Evolutionary conservation across 805 yeast genomes (phyloP).

Genomic region (Peterozyma toletana): DNA sequence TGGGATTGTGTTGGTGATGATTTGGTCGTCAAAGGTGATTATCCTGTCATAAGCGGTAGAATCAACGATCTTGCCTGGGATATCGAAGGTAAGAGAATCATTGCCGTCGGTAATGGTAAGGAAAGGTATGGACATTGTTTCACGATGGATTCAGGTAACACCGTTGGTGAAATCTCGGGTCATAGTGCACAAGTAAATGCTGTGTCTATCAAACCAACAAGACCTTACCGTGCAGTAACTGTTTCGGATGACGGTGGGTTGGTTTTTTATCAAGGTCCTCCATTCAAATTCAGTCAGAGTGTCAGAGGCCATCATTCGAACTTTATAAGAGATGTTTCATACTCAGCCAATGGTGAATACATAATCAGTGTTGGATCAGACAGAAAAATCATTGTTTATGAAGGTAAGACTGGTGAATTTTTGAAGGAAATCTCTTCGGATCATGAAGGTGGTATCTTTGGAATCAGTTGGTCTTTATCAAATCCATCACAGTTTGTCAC

Average conservation of each 20-base stretch:
- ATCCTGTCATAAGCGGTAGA: slow-evolving; percentile 65
- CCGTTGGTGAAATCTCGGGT: slow-evolving; percentile 95
- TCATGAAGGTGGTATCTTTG: slow-evolving; percentile 79
- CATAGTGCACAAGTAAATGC: slow-evolving; percentile 81
- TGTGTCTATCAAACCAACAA: slow-evolving; percentile 72
- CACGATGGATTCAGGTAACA: slow-evolving; percentile 90
- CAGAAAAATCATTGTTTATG: slow-evolving; percentile 67
- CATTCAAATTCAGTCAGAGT: slow-evolving; percentile 77
- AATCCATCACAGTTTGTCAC: slow-evolving; percentile 59
- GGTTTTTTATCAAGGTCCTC: slow-evolving; percentile 88
- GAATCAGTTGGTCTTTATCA: slow-evolving; percentile 58
- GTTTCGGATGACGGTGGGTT: slow-evolving; percentile 84
- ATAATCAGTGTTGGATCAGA: slow-evolving; percentile 84
- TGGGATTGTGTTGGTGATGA: slow-evolving; percentile 68
- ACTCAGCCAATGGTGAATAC: slow-evolving; percentile 72
- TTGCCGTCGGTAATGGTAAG: slow-evolving; percentile 93
- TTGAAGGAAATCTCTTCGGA: slow-evolving; percentile 40
- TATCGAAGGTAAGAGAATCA: slow-evolving; percentile 73
- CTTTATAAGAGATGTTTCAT: slow-evolving; percentile 74
- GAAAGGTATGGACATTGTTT: slow-evolving; percentile 90
- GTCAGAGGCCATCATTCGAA: slow-evolving; percentile 70
- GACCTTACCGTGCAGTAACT: slow-evolving; percentile 93
- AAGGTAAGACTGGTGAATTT: slow-evolving; percentile 81
- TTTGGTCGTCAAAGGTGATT: slow-evolving; percentile 68
- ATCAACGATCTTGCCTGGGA: slow-evolving; percentile 90